phyloP scores from a whole-genome alignment of 148 eudicot species.

The Vaccinium macrocarpon region DNA sequence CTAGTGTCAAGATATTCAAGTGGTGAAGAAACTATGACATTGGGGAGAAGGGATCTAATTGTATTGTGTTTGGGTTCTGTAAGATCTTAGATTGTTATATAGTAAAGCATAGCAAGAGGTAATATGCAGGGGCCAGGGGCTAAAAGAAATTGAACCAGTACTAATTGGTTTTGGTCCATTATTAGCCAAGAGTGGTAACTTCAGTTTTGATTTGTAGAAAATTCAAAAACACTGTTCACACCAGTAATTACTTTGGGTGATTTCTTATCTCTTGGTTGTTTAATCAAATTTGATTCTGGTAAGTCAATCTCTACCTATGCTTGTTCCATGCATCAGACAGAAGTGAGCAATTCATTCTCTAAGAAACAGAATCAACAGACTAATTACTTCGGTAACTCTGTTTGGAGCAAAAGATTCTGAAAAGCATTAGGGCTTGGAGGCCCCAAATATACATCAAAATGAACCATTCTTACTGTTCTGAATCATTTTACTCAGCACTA shows the following conservation, averaged over 20 bases:
- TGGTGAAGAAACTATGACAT: neutral
- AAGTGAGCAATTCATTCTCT: neutral
- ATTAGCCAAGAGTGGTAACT: neutral
- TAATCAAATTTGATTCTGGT: too few species aligned
- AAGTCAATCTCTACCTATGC: neutral
- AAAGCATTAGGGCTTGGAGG: neutral
- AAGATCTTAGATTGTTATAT: neutral
- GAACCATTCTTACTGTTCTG: neutral
- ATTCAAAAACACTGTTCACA: too few species aligned
- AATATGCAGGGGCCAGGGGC: neutral
- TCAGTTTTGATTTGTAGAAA: neutral
- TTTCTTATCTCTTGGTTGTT: too few species aligned
- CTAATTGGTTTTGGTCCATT: neutral
- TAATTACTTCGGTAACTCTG: neutral
- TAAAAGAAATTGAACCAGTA: neutral
- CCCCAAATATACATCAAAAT: neutral
- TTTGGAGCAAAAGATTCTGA: neutral
- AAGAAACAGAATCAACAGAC: neutral
- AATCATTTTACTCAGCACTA: neutral
- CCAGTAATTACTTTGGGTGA: too few species aligned
- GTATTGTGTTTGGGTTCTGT: neutral
- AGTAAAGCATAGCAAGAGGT: neutral
- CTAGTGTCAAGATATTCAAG: neutral
- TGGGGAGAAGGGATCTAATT: neutral
- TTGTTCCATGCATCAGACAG: neutral